Base-by-base conservation (phyloP, 345 rosid species). In the Gossypium stocksii region DNA sequence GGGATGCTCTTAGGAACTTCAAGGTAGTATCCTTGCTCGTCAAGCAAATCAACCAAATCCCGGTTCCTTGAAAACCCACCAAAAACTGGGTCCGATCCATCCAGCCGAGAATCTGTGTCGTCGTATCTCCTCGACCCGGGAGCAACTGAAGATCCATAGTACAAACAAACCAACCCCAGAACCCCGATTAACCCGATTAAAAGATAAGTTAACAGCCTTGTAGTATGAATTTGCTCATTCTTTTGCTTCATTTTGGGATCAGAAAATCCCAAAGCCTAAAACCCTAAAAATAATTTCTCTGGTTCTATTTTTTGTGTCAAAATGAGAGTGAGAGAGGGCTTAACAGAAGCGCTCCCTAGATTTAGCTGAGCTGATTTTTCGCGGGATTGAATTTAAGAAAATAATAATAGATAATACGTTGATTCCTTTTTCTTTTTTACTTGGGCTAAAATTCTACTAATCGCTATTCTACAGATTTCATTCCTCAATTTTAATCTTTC, bases 81-180 rank as follows among this genome's bases (percentile, higher is more conserved):
- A 6, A 74, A 56, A 73, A 78, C 82, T 8, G 80, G 87, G 84
- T 80, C 89, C 70, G 85, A 75, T 23, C 87, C 83, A 58, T 80
- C 86, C 77, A 64, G 60, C 66, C 79, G 84, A 52, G 58, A 76
- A 15, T 69, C 78, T 13, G 74, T 79, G 2, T 77, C 83, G 25
- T 86, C 95, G 73, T 88, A 86, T 75, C 87, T 83, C 63, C 91
- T 81, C 27, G 84, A 77, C 4, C 88, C 90, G 8, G 98, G 97
- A 53, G 94, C 93, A 59, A 93, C 82, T 10, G 86, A 80, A 5
- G 98, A 90, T 48, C 92, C 93, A 20, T 84, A 90, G 78, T 89
- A 94, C 79, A 94, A 73, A 76, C 98, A 88, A 73, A 85, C 64
- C 81, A 94, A 74, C 62, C 91, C 97, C 56, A 94, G 90, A 62